Evolutionary conservation across 805 yeast species (phyloP).

Genomic region (Tetrapisispora phaffii): DNA sequence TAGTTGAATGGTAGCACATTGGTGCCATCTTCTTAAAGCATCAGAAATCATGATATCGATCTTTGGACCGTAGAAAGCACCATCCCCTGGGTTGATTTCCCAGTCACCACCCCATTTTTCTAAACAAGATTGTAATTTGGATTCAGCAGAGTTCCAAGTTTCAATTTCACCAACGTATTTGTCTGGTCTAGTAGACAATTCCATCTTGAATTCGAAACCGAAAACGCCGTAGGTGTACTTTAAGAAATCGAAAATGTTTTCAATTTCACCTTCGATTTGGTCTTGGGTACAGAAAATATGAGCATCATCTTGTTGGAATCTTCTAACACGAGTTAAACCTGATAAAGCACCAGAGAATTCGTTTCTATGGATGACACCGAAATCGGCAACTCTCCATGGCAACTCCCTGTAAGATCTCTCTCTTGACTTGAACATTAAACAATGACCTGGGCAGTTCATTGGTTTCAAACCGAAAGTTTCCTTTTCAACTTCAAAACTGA

Average conservation of each 20-base stretch:
- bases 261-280: slow-evolving; percentile 70
- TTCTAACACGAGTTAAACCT: slow-evolving; percentile 84
- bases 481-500: slow-evolving; percentile 92
- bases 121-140: slow-evolving; percentile 70
- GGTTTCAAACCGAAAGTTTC: slow-evolving; percentile 92
- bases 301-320: slow-evolving; percentile 98
- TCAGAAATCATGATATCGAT: slow-evolving; percentile 93
- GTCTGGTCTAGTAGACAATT: slow-evolving; percentile 94
- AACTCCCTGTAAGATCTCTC: slow-evolving; percentile 78
- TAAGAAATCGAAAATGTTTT: slow-evolving; percentile 73
- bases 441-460: slow-evolving; percentile 94
- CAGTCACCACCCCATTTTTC: slow-evolving; percentile 80
- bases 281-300: slow-evolving; percentile 81
- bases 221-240: slow-evolving; percentile 79
- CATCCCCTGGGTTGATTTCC: slow-evolving; percentile 95
- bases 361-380: slow-evolving; percentile 85
- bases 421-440: slow-evolving; percentile 64
- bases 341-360: slow-evolving; percentile 91
- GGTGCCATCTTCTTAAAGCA: slow-evolving; percentile 93
- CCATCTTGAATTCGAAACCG: slow-evolving; percentile 94
- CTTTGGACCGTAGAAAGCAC: slow-evolving; percentile 94
- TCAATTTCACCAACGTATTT: slow-evolving; percentile 89
- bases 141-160: slow-evolving; percentile 90
- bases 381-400: slow-evolving; percentile 80
- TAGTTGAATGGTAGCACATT: slow-evolving; percentile 96